A percentile compares a stretch with the other conserved stretches of the same genome.
Evolutionary conservation across 148 eudicot genomes (phyloP).

Genomic region (Spergularia marina): DNA sequence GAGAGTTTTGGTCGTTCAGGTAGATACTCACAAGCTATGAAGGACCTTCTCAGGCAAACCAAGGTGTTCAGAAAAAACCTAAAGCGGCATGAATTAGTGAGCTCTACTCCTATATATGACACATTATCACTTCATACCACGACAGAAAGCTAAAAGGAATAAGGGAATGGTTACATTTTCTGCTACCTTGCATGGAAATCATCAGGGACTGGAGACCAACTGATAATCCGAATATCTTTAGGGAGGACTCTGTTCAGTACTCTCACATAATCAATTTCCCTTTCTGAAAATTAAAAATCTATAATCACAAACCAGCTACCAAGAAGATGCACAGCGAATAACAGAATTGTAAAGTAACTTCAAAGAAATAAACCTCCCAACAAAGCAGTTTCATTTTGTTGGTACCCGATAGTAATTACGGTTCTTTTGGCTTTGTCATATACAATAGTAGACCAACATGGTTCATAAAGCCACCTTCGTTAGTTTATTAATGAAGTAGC

Average conservation of each 20-base stretch:
- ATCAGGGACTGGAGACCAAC: conserved; percentile 84
- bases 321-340: background rate
- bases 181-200: conserved; percentile 89
- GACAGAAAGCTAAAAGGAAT: background rate
- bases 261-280: conserved; percentile 77
- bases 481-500: background rate
- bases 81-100: conserved; percentile 7
- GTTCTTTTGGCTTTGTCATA: background rate
- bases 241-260: conserved; percentile 78
- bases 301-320: background rate
- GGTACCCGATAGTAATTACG: background rate
- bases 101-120: background rate
- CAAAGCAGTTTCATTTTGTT: background rate
- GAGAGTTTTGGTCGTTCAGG: background rate
- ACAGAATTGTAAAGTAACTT: background rate
- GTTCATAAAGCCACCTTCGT: background rate
- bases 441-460: background rate
- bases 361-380: no score
- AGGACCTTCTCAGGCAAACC: background rate
- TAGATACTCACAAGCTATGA: background rate
- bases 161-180: background rate
- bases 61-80: background rate
- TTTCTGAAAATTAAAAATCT: conserved; percentile 36
- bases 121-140: background rate
- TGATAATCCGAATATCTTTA: conserved; percentile 72